Evolutionary conservation across 768 basidiomycete genomes (phyloP), one percentile per base, ranked within the genome.

Genomic region (Lanmaoa rubissima): DNA sequence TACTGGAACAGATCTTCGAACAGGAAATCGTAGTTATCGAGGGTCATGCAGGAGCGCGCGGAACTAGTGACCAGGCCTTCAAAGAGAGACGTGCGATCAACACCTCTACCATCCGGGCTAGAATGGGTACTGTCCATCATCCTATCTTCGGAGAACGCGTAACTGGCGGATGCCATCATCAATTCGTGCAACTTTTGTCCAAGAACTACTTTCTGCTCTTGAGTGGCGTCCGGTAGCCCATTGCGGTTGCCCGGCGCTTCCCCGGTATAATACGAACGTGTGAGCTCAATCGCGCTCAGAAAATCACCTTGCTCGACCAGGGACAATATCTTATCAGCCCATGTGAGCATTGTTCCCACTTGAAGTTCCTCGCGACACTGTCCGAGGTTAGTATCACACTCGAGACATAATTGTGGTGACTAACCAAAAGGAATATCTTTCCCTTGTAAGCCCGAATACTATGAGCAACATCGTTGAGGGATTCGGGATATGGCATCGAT

Each of bases 111-210:
- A 68, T 94, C 90, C 8, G 84, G 80, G 14, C 85, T 88, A 50
- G 75, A 69, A 72, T 98, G 94, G 2, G 94, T 96, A 40, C 80
- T 82, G 69, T 98, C 97, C 24, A 80, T 86, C 84, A 98, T 87
- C 26, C 97, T 87, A 14, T 98, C 94, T 65, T 97, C 92, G 2
- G 96, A 95, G 71, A 99, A 99, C 1, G 90, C 86, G 71, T 95
- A 98, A 19, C 79, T 83, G 41, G 89, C 78, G 2, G 97, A 97
- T 3, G 97, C 94, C 12, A 77, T 74, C 87, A 99, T 90, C 32
- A 99, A 79, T 55, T 89, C 90, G 36, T 79, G 80, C 56, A 98
- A 79, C 65, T 90, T 88, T 51, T 82, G 78, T 2, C 88, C 90
- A 40, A 97, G 84, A 34, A 92, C 75, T 28, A 73, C 72, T 61